Evolutionary conservation across 345 rosid species (phyloP), one percentile per base, ranked within the genome.

Genomic region (Eucalyptus paniculata): DNA sequence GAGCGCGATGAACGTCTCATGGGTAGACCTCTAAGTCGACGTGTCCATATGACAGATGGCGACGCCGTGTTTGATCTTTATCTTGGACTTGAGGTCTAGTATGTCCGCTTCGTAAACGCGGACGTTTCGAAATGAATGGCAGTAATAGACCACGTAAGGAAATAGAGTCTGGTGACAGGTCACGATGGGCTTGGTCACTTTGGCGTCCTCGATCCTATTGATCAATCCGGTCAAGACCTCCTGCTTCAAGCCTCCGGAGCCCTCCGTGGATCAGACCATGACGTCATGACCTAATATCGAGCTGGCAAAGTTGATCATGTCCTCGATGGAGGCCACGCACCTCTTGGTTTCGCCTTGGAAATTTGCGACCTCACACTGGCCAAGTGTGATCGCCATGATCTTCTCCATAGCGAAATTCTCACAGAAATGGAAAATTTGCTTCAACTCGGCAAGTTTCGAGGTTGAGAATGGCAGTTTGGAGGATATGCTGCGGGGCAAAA

Each of bases 291-390:
- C 98, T 30, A 97, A 92, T 9, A 96, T 92, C 3, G 95, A 94
- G 50, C 95, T 96, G 62, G 94, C 96, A 62, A 97, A 97, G 87
- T 96, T 98, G 62, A 97, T 93, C 98, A 96, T 92, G 91, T 97
- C 99, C 93, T 97, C 98, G 6, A 95, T 96, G 2, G 99, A 96
- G 50, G 95, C 98, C 5, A 96, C 97, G 86, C 99, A 97, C 47
- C 96, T 94, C 85, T 96, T 97, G 23, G 94, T 95, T 95, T 97
- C 98, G 7, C 96, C 98, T 3, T 34, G 37, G 37, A 95, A 95
- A 7, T 97, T 92, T 0, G 92, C 89, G 23, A 94, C 89, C 94
- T 97, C 97, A 86, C 99, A 96, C 34, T 94, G 98, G 1, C 83
- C 37, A 42, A 96, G 87, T 13, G 98, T 93, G 32, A 92, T 90